Conservation (phyloP, 2,329 filamentous ascomycete genomes). For the Colletotrichum higginsianum region DNA sequence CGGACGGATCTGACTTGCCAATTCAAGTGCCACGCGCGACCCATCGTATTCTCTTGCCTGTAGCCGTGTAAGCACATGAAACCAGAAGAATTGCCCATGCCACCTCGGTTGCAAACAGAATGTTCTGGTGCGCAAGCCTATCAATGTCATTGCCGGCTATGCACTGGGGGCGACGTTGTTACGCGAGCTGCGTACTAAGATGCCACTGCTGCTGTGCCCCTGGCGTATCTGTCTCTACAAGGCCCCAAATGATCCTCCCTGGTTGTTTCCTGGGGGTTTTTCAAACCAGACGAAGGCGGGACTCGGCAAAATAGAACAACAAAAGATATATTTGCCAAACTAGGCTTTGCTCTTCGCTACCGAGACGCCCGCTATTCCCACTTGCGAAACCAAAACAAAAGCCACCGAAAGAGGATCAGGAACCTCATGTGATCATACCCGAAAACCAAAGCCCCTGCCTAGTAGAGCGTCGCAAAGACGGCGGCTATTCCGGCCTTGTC, state of each 20-base stretch:
- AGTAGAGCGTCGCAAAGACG: constrained; percentile 70
- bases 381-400: background rate
- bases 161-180: background rate
- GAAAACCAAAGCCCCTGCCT: constrained; percentile 22
- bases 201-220: background rate
- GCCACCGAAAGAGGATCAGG: background rate
- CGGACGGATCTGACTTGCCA: background rate
- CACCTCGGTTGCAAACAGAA: no score
- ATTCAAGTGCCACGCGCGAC: background rate
- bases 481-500: constrained; percentile 87
- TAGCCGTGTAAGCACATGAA: background rate
- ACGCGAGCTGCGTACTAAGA: background rate
- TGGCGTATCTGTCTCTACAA: background rate
- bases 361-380: constrained; percentile 27
- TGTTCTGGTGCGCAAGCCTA: no score
- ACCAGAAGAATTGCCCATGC: no score
- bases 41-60: background rate
- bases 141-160: background rate
- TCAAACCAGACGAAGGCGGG: no score
- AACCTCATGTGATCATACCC: no score
- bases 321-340: background rate
- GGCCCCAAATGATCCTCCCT: no score
- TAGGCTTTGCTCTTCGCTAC: constrained; percentile 19
- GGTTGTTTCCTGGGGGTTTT: no score
- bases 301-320: background rate